phyloP scores from a whole-genome alignment of 1,284 basidiomycete species.

The Cystobasidium slooffiae region DNA sequence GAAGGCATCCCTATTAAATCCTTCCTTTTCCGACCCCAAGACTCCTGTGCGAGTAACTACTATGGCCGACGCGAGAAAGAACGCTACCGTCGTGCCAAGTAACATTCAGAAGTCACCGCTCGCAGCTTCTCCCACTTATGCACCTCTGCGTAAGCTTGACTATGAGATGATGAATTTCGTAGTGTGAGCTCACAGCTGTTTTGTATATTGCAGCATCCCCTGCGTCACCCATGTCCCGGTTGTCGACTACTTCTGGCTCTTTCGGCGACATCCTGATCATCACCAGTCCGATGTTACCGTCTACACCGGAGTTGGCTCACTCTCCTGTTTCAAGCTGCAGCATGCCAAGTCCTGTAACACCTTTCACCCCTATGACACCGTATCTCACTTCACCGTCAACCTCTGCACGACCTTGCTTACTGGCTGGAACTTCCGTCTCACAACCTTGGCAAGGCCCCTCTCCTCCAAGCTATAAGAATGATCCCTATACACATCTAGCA shows the following conservation, averaged over 20 bases:
- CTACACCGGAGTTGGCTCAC: background rate
- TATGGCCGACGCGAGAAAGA: background rate
- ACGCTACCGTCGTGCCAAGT: background rate
- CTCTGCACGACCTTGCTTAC: slow-evolving; percentile 12
- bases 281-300: background rate
- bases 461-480: background rate
- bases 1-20: background rate
- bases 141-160: background rate
- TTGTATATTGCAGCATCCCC: background rate
- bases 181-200: background rate
- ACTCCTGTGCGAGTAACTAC: background rate
- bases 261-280: slow-evolving; percentile 9
- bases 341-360: slow-evolving; percentile 20
- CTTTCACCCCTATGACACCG: slow-evolving; percentile 13
- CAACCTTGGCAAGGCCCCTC: background rate
- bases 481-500: slow-evolving; percentile 9
- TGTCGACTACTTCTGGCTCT: background rate
- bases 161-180: background rate
- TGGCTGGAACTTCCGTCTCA: no score
- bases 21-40: background rate
- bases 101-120: background rate
- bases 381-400: background rate
- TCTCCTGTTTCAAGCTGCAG: background rate
- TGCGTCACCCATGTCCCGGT: background rate
- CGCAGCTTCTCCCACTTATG: background rate